Percentiles rank a stretch among this genome's conserved stretches.
phyloP scores from a whole-genome alignment of 2,329 filamentous ascomycete genomes.

The Beauveria sp. region DNA sequence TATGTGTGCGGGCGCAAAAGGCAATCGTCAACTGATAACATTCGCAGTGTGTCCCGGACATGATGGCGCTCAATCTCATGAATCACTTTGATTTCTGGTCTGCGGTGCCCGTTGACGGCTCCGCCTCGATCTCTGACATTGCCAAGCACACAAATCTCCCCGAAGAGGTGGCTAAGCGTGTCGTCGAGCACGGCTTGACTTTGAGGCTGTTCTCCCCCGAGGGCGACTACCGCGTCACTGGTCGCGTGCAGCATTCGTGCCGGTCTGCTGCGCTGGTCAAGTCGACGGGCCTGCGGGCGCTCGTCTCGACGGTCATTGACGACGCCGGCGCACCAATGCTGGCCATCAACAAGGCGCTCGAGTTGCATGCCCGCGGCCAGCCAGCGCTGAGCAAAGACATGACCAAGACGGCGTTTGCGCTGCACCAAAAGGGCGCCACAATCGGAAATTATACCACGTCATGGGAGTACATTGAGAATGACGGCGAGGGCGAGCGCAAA shows the following conservation, averaged over 20 bases:
- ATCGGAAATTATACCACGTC: conserved; percentile 25
- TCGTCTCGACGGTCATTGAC: conserved; percentile 30
- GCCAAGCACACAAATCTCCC: conserved; percentile 30
- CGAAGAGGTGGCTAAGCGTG: conserved; percentile 28
- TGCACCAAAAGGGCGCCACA: conserved; percentile 26
- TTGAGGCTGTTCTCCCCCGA: conserved; percentile 28
- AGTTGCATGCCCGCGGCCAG: conserved; percentile 24
- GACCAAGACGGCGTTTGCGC: conserved; percentile 28
- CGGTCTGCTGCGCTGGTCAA: conserved; percentile 31
- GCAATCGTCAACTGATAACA: background rate
- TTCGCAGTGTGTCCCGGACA: conserved; percentile 36
- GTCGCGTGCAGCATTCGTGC: conserved; percentile 28
- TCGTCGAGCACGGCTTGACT: conserved; percentile 31
- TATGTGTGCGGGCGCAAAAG: too few species aligned
- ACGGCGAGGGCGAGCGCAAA: conserved; percentile 29
- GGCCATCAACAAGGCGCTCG: conserved; percentile 26
- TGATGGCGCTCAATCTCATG: conserved; percentile 36
- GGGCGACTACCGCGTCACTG: conserved; percentile 16
- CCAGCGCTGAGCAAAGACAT: conserved; percentile 25
- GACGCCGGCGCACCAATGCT: conserved; percentile 30
- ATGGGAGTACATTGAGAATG: conserved; percentile 34
- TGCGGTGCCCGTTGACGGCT: conserved; percentile 39
- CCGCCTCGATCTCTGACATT: conserved; percentile 35
- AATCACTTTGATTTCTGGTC: conserved; percentile 47
- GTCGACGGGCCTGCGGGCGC: conserved; percentile 25